These are phyloP conservation scores for Allomyces macrogynus DNA, from an alignment of 192 early-diverging fungal genomes.

Conservation along the genomic window DNA sequence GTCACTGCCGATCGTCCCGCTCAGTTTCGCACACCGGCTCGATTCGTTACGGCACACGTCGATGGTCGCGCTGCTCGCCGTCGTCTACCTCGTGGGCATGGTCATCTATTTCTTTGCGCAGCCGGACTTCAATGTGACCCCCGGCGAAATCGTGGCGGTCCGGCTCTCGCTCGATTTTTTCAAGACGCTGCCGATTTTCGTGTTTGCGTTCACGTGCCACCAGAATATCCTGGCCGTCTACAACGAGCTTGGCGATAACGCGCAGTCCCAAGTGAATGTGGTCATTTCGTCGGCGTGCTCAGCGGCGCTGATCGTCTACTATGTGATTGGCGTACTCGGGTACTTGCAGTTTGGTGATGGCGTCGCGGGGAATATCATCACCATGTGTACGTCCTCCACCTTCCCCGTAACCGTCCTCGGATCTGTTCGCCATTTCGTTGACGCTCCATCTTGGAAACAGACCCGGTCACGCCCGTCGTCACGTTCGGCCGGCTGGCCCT, in stretches of 20 bases:
- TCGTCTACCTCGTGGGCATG: conserved; percentile 67
- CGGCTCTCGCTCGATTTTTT: conserved; percentile 41
- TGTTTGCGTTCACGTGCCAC: conserved; percentile 89
- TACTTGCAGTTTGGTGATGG: conserved; percentile 78
- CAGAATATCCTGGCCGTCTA: conserved; percentile 79
- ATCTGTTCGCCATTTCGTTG: conserved; percentile 1
- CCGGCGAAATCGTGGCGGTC: conserved; percentile 35
- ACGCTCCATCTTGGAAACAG: too few relatives aligned
- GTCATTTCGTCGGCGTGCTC: conserved; percentile 59
- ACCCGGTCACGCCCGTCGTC: conserved; percentile 43
- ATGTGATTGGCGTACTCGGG: conserved; percentile 68
- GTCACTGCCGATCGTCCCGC: conserved; percentile 48
- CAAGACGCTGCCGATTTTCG: conserved; percentile 76
- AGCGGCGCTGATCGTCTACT: conserved; percentile 53
- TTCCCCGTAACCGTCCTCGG: neutral
- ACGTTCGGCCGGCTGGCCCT: conserved; percentile 73
- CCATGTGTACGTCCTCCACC: conserved; percentile 36
- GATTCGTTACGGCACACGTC: conserved; percentile 83
- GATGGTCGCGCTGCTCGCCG: conserved; percentile 60
- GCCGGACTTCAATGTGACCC: conserved; percentile 33
- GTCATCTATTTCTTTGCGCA: conserved; percentile 56
- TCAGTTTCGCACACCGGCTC: conserved; percentile 58
- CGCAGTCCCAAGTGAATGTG: conserved; percentile 36
- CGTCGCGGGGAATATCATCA: conserved; percentile 65
- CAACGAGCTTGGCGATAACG: conserved; percentile 82